Conservation (phyloP, 371 early-diverging fungal genomes). For the Mortierella sp. region DNA sequence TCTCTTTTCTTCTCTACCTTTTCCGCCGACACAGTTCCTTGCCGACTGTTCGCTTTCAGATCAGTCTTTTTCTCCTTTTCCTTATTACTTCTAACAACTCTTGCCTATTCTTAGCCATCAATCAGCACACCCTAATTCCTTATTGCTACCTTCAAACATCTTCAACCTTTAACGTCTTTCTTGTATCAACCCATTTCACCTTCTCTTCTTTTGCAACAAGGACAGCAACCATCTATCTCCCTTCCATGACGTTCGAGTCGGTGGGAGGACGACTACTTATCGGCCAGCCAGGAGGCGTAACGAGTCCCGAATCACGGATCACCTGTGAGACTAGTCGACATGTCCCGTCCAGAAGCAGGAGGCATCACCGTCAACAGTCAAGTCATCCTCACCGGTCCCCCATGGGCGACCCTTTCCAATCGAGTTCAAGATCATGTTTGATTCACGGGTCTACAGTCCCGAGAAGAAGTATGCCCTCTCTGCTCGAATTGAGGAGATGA, state of each 20-base stretch:
- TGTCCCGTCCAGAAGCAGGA: neutral
- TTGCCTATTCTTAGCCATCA: neutral
- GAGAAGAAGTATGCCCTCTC: neutral
- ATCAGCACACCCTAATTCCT: no score
- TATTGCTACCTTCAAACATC: no score
- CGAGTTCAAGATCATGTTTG: neutral
- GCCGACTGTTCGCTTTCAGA: neutral
- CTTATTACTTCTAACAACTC: neutral
- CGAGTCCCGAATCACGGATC: neutral
- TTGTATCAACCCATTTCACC: no score
- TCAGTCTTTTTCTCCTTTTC: neutral
- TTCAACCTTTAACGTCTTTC: no score
- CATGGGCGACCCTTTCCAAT: neutral
- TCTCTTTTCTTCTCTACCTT: neutral
- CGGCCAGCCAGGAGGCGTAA: neutral
- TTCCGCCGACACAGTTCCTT: neutral
- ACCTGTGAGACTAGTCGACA: neutral
- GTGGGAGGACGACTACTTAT: neutral
- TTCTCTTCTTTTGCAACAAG: no score
- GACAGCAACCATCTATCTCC: neutral
- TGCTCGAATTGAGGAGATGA: neutral
- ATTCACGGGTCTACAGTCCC: neutral
- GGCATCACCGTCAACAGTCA: neutral
- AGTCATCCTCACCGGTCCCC: neutral
- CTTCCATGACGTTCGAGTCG: neutral